A percentile compares a stretch with the other conserved stretches of the same genome.
Evolutionary conservation across 768 basidiomycete species (phyloP).

Genomic region (Leucocoprinus birnbaumii): DNA sequence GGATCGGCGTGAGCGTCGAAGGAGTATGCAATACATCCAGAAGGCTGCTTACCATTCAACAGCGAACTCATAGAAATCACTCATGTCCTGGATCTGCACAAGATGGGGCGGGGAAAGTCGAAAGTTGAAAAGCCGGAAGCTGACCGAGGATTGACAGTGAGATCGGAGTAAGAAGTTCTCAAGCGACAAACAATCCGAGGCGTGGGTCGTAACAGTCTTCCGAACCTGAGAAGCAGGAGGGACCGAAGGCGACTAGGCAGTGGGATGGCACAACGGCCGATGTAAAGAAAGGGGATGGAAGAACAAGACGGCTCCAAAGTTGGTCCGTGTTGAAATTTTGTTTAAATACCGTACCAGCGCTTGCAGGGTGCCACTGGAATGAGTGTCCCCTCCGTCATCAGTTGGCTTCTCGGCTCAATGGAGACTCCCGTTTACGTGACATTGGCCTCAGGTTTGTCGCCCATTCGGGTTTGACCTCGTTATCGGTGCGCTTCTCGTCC

Average conservation of each 20-base stretch:
- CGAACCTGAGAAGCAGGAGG: not conserved
- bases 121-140: not conserved
- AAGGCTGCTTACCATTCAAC: conserved; percentile 51
- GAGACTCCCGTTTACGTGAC: not conserved
- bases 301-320: not conserved
- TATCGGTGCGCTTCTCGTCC: not conserved
- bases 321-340: not conserved
- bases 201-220: not conserved
- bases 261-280: not conserved
- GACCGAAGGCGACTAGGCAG: not conserved
- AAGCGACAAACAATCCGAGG: not conserved
- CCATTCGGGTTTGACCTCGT: not conserved
- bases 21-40: not conserved
- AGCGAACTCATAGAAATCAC: conserved; percentile 45
- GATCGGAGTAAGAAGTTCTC: no score
- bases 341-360: not conserved
- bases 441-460: not conserved
- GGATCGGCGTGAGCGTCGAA: conserved; percentile 14
- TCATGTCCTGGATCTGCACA: conserved; percentile 15
- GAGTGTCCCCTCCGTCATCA: not conserved
- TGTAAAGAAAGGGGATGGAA: not conserved
- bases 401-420: not conserved
- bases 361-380: not conserved
- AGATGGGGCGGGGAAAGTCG: not conserved
- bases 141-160: not conserved